Percentiles rank a stretch among this genome's conserved stretches.
Conservation (phyloP, 805 yeast genomes). For the Spathaspora girioi region DNA sequence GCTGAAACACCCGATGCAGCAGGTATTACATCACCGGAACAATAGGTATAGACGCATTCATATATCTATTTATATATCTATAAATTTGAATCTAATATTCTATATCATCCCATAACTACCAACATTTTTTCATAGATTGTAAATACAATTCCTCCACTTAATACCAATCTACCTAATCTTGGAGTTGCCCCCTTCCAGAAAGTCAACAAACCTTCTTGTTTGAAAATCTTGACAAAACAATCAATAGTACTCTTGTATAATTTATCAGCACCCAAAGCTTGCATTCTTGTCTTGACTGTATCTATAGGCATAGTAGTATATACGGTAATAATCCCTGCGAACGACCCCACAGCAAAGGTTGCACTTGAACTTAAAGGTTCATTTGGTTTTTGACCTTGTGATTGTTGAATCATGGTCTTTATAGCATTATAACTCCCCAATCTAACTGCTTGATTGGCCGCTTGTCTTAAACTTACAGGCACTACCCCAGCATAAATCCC, state of each 20-base stretch:
- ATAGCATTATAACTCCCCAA: constrained; percentile 89
- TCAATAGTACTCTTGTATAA: constrained; percentile 71
- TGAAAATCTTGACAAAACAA: constrained; percentile 77
- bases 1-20: not conserved
- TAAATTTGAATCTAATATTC: not conserved
- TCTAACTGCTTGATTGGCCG: constrained; percentile 92
- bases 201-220: constrained; percentile 83
- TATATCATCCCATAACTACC: constrained; percentile 41
- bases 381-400: constrained; percentile 59
- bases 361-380: constrained; percentile 73
- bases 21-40: not conserved
- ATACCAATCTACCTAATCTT: constrained; percentile 82
- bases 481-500: constrained; percentile 87
- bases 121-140: constrained; percentile 92
- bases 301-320: constrained; percentile 94
- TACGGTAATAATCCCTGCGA: constrained; percentile 86
- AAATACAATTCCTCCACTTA: constrained; percentile 96
- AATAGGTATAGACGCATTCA: not conserved
- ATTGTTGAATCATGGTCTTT: constrained; percentile 72
- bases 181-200: constrained; percentile 99
- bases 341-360: constrained; percentile 86
- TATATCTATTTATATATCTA: not conserved
- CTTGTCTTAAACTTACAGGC: constrained; percentile 94
- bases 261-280: constrained; percentile 74
- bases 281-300: constrained; percentile 96